Evolutionary conservation across 176 grass and related monocot genomes (phyloP).

Genomic region (Eragrostis nindensis): DNA sequence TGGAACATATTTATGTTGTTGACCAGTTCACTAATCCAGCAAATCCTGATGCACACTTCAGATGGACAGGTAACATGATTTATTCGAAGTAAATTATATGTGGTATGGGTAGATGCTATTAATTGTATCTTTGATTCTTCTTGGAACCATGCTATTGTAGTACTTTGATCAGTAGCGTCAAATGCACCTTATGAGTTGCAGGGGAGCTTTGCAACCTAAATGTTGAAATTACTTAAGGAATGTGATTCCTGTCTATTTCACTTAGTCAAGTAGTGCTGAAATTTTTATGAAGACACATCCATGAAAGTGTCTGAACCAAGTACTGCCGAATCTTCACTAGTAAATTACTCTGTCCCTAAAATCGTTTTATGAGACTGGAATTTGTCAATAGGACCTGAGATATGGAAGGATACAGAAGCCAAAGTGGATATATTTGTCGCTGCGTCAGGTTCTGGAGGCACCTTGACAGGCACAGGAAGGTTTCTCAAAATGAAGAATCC

Average conservation of each 20-base stretch:
- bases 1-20: slow-evolving; percentile 61
- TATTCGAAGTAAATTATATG: slow-evolving; percentile 18
- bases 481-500: slow-evolving; percentile 87
- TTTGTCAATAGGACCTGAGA: slow-evolving; percentile 72
- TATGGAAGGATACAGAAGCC: slow-evolving; percentile 90
- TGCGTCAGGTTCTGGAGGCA: slow-evolving; percentile 81
- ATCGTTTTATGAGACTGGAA: not conserved
- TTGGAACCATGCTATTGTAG: not conserved
- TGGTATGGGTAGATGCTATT: not conserved
- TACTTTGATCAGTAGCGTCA: not conserved
- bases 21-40: slow-evolving; percentile 76
- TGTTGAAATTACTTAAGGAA: slow-evolving; percentile 1
- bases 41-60: slow-evolving; percentile 83
- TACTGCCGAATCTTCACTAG: not conserved
- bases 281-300: slow-evolving; percentile 6
- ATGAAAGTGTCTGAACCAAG: slow-evolving; percentile 1
- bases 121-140: slow-evolving; percentile 13
- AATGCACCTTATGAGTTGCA: not conserved
- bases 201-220: too few species aligned
- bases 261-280: not conserved
- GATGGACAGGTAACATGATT: slow-evolving; percentile 66
- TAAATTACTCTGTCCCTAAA: not conserved
- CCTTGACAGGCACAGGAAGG: slow-evolving; percentile 68
- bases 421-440: slow-evolving; percentile 88
- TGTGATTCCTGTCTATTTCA: not conserved